Conservation (phyloP, 2,329 filamentous ascomycete genomes). For the Xylariomycetidae sp. region DNA sequence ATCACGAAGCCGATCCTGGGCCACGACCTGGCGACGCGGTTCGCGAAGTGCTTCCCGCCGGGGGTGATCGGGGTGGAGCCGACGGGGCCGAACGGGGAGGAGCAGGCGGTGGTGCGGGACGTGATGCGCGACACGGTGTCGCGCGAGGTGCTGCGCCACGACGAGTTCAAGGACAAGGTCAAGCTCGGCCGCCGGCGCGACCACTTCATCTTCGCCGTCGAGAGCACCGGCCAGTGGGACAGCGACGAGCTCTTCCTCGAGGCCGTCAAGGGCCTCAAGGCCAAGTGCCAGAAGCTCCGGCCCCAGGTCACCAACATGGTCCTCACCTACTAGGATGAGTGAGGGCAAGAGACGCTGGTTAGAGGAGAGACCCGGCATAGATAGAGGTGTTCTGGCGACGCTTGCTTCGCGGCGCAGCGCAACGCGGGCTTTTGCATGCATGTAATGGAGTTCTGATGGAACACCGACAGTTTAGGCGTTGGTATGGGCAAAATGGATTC, state of each 20-base stretch:
- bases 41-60: constrained; percentile 78
- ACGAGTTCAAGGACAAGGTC: constrained; percentile 93
- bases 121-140: constrained; percentile 93
- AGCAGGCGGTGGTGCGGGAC: constrained; percentile 81
- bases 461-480: too few relatives aligned
- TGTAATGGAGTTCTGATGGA: too few relatives aligned
- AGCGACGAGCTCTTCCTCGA: constrained; percentile 93
- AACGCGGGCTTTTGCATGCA: too few relatives aligned
- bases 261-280: constrained; percentile 75
- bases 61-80: constrained; percentile 80
- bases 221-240: constrained; percentile 92
- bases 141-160: constrained; percentile 83
- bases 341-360: too few relatives aligned
- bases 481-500: too few relatives aligned
- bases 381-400: too few relatives aligned
- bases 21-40: constrained; percentile 80
- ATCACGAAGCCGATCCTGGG: constrained; percentile 82
- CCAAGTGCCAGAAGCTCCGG: constrained; percentile 72
- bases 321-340: constrained; percentile 27
- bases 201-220: constrained; percentile 95
- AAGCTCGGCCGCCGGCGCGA: constrained; percentile 84
- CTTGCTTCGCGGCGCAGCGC: too few relatives aligned
- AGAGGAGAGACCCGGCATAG: too few relatives aligned
- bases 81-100: constrained; percentile 69
- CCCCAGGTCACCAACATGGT: constrained; percentile 63